phyloP scores from a whole-genome alignment of 306 rosid genomes.

The Prunus fruticosa region DNA sequence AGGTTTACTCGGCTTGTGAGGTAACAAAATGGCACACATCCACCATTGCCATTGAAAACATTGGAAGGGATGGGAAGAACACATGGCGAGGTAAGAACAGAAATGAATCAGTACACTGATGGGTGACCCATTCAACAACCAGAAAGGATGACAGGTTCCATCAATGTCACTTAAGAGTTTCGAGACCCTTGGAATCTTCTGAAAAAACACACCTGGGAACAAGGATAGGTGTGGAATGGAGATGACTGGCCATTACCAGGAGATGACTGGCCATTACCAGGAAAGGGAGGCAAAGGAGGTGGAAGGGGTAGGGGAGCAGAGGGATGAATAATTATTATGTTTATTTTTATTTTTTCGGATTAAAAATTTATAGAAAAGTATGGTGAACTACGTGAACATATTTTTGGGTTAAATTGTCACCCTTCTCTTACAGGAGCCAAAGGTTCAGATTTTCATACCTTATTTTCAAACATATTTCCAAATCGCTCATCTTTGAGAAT shows the following conservation, averaged over 20 bases:
- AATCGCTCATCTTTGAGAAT: slow-evolving; percentile 78
- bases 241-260: too few relatives aligned
- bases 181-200: background rate
- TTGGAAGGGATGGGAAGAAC: background rate
- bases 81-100: background rate
- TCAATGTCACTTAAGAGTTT: background rate
- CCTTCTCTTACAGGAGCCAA: background rate
- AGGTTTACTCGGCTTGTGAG: background rate
- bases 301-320: background rate
- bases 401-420: background rate
- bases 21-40: too few relatives aligned
- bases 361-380: background rate
- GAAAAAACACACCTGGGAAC: background rate
- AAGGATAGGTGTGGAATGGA: background rate
- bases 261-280: too few relatives aligned
- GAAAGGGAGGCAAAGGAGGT: background rate
- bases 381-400: too few relatives aligned
- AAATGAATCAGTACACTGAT: background rate
- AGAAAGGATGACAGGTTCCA: background rate
- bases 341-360: background rate
- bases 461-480: slow-evolving; percentile 44
- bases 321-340: too few relatives aligned
- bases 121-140: background rate
- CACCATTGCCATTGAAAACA: background rate
- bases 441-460: slow-evolving; percentile 47